phyloP scores from a whole-genome alignment of 331 rosid genomes.

The Malus hybrid region DNA sequence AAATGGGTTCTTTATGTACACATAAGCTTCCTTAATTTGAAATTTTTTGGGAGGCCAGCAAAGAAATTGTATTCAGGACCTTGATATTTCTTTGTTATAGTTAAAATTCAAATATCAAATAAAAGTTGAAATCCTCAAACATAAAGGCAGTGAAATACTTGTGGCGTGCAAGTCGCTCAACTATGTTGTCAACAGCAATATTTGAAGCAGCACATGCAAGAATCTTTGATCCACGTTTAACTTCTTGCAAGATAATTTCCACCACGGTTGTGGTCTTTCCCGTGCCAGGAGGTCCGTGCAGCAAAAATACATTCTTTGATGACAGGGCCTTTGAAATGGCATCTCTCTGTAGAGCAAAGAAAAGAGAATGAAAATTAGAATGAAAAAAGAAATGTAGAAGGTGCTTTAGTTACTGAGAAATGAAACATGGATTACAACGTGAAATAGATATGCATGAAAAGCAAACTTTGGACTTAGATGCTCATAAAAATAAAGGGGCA shows the following conservation, averaged over 20 bases:
- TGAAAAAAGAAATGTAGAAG: neutral
- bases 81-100: neutral
- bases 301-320: conserved; percentile 75
- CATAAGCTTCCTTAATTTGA: neutral
- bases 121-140: neutral
- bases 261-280: conserved; percentile 98
- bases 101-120: neutral
- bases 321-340: conserved; percentile 90
- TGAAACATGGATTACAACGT: neutral
- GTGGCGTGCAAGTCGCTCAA: conserved; percentile 83
- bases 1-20: neutral
- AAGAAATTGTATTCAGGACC: neutral
- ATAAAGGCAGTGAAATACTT: conserved; percentile 39
- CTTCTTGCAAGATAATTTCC: conserved; percentile 93
- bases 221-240: conserved; percentile 91
- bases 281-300: conserved; percentile 98
- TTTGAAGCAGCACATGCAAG: conserved; percentile 98
- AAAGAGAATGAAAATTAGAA: neutral
- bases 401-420: neutral
- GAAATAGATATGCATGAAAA: neutral
- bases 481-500: neutral
- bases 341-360: conserved; percentile 49
- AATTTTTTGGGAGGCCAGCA: neutral
- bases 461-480: neutral
- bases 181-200: conserved; percentile 98